phyloP scores from a whole-genome alignment of 225 moss, liverwort and hornwort genomes.

The Pleurozium schreberi region DNA sequence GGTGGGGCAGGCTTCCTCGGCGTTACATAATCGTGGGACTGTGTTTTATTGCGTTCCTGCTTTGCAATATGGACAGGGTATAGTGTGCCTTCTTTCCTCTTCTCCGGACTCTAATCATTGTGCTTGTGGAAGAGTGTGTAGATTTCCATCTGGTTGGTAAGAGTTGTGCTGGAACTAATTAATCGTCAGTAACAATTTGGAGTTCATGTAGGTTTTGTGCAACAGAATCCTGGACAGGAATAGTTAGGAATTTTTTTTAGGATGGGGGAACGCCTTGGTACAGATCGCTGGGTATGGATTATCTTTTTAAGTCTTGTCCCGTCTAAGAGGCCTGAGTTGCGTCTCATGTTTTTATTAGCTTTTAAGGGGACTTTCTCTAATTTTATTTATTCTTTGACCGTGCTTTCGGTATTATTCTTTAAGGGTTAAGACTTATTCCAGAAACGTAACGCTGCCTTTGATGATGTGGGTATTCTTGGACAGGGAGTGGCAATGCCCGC shows the following conservation, averaged over 20 bases:
- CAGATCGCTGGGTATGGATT: not conserved
- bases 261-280: not conserved
- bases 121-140: not conserved
- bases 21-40: conserved; percentile 76
- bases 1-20: conserved; percentile 55
- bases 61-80: conserved; percentile 99
- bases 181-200: not conserved
- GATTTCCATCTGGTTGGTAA: not conserved
- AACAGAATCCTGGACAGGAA: not conserved
- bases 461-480: not conserved
- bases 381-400: not conserved
- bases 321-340: not conserved
- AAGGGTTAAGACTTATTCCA: not conserved
- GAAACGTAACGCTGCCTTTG: not conserved
- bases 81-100: not conserved
- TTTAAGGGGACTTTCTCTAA: not conserved
- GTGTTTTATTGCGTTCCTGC: conserved; percentile 88
- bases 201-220: not conserved
- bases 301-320: not conserved
- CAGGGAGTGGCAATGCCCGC: conserved; percentile 99
- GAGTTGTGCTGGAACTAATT: not conserved
- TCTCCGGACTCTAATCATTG: not conserved
- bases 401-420: not conserved
- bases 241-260: not conserved
- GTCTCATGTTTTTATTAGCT: not conserved